Percentiles rank a stretch among this genome's conserved stretches.
phyloP scores from a whole-genome alignment of 345 rosid species.

The Pelargonium nanum region DNA sequence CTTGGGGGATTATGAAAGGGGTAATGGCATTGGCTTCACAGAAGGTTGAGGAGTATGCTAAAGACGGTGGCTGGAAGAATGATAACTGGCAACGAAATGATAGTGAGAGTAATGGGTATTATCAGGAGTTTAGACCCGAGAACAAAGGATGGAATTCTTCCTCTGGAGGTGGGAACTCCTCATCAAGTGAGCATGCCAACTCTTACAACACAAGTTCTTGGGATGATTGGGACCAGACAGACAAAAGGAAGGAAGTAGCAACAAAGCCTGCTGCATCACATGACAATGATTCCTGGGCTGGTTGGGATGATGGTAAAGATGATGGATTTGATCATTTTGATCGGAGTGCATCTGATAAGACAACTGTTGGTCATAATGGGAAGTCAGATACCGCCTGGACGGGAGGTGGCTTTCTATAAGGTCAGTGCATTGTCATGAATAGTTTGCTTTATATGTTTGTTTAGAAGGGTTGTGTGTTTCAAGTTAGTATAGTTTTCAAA shows the following conservation, averaged over 20 bases:
- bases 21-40: constrained; percentile 85
- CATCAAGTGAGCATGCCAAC: constrained; percentile 32
- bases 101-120: constrained; percentile 49
- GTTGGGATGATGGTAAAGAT: constrained; percentile 55
- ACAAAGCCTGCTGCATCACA: constrained; percentile 27
- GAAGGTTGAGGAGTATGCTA: constrained; percentile 80
- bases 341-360: constrained; percentile 40
- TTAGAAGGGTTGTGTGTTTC: not conserved
- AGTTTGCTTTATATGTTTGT: not conserved
- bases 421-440: not conserved
- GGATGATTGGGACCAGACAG: constrained; percentile 87
- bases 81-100: constrained; percentile 54
- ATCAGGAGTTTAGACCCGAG: constrained; percentile 43
- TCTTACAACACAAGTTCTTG: constrained; percentile 54
- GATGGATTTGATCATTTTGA: constrained; percentile 53
- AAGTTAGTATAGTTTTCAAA: not conserved
- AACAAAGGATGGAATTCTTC: constrained; percentile 57
- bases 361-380: constrained; percentile 43
- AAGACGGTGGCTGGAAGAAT: constrained; percentile 49
- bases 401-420: constrained; percentile 77
- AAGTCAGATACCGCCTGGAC: constrained; percentile 77
- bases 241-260: constrained; percentile 34
- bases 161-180: constrained; percentile 43
- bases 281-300: constrained; percentile 68
- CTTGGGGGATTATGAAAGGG: constrained; percentile 99